These are phyloP conservation scores for Cenchrus purpureus DNA, from an alignment of 176 grass and related monocot genomes.

Conservation along the genomic window DNA sequence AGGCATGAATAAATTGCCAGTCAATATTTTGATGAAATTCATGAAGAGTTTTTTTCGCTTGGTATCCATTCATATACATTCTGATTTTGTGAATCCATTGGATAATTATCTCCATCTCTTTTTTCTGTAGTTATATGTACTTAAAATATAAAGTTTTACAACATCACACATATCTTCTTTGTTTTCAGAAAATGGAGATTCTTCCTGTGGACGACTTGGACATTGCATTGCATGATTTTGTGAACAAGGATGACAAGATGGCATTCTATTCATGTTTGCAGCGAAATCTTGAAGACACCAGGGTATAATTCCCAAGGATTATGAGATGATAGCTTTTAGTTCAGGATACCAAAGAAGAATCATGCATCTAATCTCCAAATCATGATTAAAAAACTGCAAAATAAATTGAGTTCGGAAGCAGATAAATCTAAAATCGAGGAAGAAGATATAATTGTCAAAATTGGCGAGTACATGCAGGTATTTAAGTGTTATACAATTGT, in stretches of 20 bases:
- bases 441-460: conserved; percentile 89
- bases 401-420: conserved; percentile 73
- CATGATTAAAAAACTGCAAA: conserved; percentile 52
- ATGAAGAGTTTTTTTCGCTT: not conserved
- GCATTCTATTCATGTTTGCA: conserved; percentile 87
- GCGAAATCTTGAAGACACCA: conserved; percentile 88
- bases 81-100: conserved; percentile 10
- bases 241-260: conserved; percentile 94
- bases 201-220: conserved; percentile 96
- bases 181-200: conserved; percentile 97
- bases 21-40: not conserved
- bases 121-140: not conserved
- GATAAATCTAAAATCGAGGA: conserved; percentile 75
- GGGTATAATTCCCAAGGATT: conserved; percentile 32
- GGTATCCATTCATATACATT: not conserved
- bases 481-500: conserved; percentile 23
- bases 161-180: not conserved
- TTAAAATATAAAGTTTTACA: conserved; percentile 15
- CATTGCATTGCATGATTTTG: conserved; percentile 97
- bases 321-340: not conserved
- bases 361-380: conserved; percentile 35
- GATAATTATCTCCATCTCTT: not conserved
- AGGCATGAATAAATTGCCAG: no score
- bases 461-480: conserved; percentile 85
- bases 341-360: conserved; percentile 22